Percentiles rank a stretch among this genome's conserved stretches.
Evolutionary conservation across 2,329 filamentous ascomycete species (phyloP).

Genomic region (Clathrospora elynae): DNA sequence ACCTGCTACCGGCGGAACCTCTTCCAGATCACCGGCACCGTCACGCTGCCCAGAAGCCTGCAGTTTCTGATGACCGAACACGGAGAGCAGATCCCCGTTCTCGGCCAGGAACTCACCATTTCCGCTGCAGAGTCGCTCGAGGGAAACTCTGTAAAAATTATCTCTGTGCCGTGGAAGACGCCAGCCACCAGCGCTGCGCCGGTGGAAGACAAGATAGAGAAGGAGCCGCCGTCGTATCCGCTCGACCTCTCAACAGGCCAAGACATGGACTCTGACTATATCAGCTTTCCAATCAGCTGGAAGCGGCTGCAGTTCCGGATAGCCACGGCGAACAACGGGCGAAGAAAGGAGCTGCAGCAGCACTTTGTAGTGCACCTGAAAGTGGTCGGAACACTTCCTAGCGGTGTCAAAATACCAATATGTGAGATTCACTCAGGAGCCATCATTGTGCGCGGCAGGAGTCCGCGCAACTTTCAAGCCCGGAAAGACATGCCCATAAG

Average conservation of each 20-base stretch:
- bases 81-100: slow-evolving; percentile 81
- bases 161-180: slow-evolving; percentile 98
- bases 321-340: slow-evolving; percentile 93
- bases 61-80: slow-evolving; percentile 82
- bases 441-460: slow-evolving; percentile 91
- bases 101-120: slow-evolving; percentile 82
- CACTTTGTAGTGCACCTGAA: slow-evolving; percentile 92
- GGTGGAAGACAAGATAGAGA: slow-evolving; percentile 70
- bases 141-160: slow-evolving; percentile 87
- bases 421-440: slow-evolving; percentile 86
- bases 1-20: slow-evolving; percentile 96
- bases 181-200: slow-evolving; percentile 79
- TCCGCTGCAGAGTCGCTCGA: slow-evolving; percentile 95
- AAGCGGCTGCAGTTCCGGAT: slow-evolving; percentile 91
- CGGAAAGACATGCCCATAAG: slow-evolving; percentile 89
- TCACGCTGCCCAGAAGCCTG: slow-evolving; percentile 78
- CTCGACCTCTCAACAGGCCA: slow-evolving; percentile 69
- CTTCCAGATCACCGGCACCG: slow-evolving; percentile 91
- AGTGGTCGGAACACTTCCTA: slow-evolving; percentile 80
- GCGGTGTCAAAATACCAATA: slow-evolving; percentile 79
- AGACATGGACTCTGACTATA: slow-evolving; percentile 79
- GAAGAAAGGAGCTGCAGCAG: slow-evolving; percentile 92
- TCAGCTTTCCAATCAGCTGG: slow-evolving; percentile 92
- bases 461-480: slow-evolving; percentile 92
- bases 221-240: slow-evolving; percentile 83